Percentiles rank a stretch among this genome's conserved stretches.
Conservation (phyloP, 306 rosid genomes). For the Castanea sativa region DNA sequence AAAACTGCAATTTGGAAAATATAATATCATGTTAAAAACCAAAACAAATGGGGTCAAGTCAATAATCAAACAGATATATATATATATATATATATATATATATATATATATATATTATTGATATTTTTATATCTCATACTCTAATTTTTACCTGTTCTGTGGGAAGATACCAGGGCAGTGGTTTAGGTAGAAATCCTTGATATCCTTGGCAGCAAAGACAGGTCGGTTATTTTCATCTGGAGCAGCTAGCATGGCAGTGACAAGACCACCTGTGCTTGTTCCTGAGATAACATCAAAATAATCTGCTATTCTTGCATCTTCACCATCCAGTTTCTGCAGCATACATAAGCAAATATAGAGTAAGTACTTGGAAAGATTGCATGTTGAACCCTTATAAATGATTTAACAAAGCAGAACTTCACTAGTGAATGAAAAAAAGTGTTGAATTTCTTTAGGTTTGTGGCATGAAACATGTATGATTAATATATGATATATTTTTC, state of each 20-base stretch:
- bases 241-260: slow-evolving; percentile 60
- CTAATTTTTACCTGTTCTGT: slow-evolving; percentile 27
- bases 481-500: too few species aligned
- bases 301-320: slow-evolving; percentile 54
- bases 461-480: too few species aligned
- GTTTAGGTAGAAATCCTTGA: slow-evolving; percentile 52
- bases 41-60: background rate
- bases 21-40: background rate
- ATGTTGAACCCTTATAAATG: background rate
- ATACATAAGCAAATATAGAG: background rate
- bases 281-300: slow-evolving; percentile 70
- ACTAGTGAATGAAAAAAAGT: too few species aligned
- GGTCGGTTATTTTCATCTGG: slow-evolving; percentile 66
- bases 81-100: too few species aligned
- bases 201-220: slow-evolving; percentile 55
- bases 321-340: slow-evolving; percentile 60
- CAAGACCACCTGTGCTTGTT: slow-evolving; percentile 67
- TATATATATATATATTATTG: too few species aligned
- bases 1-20: slow-evolving; percentile 19
- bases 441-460: too few species aligned
- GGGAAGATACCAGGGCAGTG: slow-evolving; percentile 60
- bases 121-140: background rate
- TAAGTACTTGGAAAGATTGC: background rate
- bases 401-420: too few species aligned
- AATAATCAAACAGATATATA: background rate